Evolutionary conservation across 371 early-diverging fungal genomes (phyloP), one percentile per base, ranked within the genome.

Genomic region (Umbelopsis sp.): DNA sequence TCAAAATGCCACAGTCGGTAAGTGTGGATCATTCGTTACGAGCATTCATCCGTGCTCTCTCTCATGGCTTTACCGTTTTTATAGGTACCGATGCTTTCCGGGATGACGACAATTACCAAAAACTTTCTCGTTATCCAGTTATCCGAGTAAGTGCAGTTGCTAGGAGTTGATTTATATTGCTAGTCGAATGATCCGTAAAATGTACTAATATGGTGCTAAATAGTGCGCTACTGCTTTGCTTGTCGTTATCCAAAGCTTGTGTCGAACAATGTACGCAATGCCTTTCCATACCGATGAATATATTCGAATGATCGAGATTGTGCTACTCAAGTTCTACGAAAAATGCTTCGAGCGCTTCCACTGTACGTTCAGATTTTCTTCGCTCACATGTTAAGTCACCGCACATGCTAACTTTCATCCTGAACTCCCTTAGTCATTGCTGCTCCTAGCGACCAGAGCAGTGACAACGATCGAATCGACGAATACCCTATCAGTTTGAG

Each of bases 261-360:
- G 90, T 65, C 77, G 86, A 9, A 89, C 92, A 37, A 80, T 94
- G 70, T 88, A 85, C 63, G 74, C 76, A 8, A 87, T 96, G 76
- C 92, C 93, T 35, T 89, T 89, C 57, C 93, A 94, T 73, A 82
- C 87, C 5, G 87, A 89, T 11, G 96, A 95, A 75, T 92, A 90
- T 72, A 80, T 93, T 72, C 81, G 84, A n/a, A 89, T 94, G 77
- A 82, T 94, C 63, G 91, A 93, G 68, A 83, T 89, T 65, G 84
- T 94, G 6, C 66, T 92, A 20, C 72, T 86, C 44, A 90, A 88
- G 66, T 96, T 87, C 71, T 91, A 89, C 69, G 96, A 95, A 53
- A 90, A 89, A 74, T 92, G 93, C 66, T 81, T 82, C 50, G 80
- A 84, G 41, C 73, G 91, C 53, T 95, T 91, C 80, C 85, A 90